These are phyloP conservation scores for Prototheca cutis DNA, from an alignment of 163 green algal genomes.

Conservation along the genomic window DNA sequence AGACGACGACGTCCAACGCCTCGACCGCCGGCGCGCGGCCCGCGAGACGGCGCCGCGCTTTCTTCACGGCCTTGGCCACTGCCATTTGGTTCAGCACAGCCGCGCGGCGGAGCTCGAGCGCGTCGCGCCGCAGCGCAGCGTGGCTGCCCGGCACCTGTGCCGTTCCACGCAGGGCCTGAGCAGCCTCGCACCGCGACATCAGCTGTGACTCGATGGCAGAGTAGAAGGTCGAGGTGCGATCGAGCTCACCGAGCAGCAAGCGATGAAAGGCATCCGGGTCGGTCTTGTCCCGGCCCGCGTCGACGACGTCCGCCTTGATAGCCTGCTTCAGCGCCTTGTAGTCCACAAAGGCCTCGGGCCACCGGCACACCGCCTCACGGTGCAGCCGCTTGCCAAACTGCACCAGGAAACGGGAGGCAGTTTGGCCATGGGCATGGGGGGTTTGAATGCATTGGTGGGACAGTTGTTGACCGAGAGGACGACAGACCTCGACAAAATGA, in stretches of 20 bases:
- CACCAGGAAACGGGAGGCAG: too few species aligned
- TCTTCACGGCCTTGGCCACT: constrained; percentile 80
- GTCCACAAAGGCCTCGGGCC: constrained; percentile 46
- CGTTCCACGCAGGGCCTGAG: not conserved
- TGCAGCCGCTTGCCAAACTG: constrained; percentile 71
- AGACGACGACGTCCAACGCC: constrained; percentile 25
- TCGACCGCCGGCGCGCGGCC: not conserved
- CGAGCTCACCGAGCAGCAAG: not conserved
- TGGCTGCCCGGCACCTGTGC: not conserved
- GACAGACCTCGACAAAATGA: too few species aligned
- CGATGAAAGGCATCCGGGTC: not conserved
- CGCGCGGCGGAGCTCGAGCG: constrained; percentile 67
- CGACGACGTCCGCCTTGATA: constrained; percentile 50
- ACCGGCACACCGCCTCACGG: constrained; percentile 28
- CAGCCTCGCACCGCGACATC: not conserved
- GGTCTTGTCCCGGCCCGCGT: not conserved
- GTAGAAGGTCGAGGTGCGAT: not conserved
- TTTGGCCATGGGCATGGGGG: too few species aligned
- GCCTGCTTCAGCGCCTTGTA: constrained; percentile 68
- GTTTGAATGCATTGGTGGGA: too few species aligned
- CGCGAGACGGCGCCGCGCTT: constrained; percentile 63
- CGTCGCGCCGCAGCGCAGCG: constrained; percentile 27
- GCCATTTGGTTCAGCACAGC: constrained; percentile 79
- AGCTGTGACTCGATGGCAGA: not conserved
- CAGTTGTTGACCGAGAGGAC: too few species aligned